Evolutionary conservation across 192 early-diverging fungal genomes (phyloP).

Genomic region (Rhizophagus sp.): DNA sequence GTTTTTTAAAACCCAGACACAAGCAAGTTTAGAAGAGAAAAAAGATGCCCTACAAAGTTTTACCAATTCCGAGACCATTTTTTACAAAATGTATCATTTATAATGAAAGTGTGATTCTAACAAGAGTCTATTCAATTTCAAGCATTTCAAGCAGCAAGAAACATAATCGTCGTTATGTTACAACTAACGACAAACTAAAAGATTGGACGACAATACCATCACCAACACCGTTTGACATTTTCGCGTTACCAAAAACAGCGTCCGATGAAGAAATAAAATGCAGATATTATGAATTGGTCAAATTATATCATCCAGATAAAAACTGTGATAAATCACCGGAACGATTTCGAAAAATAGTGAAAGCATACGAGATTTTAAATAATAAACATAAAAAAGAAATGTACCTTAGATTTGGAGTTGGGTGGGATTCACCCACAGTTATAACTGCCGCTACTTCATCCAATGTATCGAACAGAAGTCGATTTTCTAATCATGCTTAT

Average conservation of each 20-base stretch:
- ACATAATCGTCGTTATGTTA: neutral
- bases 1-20: too few relatives aligned
- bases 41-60: too few relatives aligned
- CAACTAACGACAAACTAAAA: neutral
- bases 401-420: conserved; percentile 33
- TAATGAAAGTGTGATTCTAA: neutral
- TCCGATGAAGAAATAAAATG: conserved; percentile 31
- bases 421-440: conserved; percentile 29
- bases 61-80: too few relatives aligned
- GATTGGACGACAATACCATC: neutral
- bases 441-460: neutral
- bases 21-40: too few relatives aligned
- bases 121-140: neutral
- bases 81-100: too few relatives aligned
- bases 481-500: neutral
- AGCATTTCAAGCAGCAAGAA: neutral
- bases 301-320: conserved; percentile 39
- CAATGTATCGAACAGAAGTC: neutral
- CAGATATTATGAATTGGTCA: conserved; percentile 37
- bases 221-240: conserved; percentile 35
- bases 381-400: conserved; percentile 25
- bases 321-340: conserved; percentile 11
- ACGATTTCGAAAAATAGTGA: conserved; percentile 33
- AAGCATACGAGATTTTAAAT: conserved; percentile 37
- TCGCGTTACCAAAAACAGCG: conserved; percentile 30